A percentile compares a stretch with the other conserved stretches of the same genome.
Evolutionary conservation across 257 asterid species (phyloP).

Genomic region (Catharanthus roseus): DNA sequence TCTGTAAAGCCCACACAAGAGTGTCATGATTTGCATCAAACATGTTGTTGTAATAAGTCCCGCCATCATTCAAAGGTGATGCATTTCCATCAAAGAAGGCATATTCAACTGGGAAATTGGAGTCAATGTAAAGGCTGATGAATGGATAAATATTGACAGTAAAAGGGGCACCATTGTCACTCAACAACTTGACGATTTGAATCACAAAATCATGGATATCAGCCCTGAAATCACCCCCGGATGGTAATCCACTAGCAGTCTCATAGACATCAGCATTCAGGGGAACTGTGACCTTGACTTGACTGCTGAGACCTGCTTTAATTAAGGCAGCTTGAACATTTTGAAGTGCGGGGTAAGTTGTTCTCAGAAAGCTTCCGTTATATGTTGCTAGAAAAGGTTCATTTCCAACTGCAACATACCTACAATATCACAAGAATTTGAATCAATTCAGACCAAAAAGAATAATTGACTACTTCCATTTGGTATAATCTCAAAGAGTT

Average conservation of each 20-base stretch:
- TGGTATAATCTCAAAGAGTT: too few relatives aligned
- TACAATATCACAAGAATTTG: slow-evolving; percentile 8
- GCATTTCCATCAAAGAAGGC: slow-evolving; percentile 77
- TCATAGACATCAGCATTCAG: slow-evolving; percentile 81
- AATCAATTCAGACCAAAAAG: not conserved
- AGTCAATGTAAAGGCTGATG: slow-evolving; percentile 66
- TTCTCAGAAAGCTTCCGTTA: slow-evolving; percentile 46
- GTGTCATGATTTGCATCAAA: slow-evolving; percentile 82
- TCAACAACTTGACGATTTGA: slow-evolving; percentile 50
- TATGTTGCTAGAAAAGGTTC: slow-evolving; percentile 68
- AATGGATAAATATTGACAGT: slow-evolving; percentile 81
- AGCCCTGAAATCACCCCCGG: slow-evolving; percentile 66
- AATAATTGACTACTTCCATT: not conserved
- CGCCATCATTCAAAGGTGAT: slow-evolving; percentile 51
- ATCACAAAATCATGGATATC: slow-evolving; percentile 56
- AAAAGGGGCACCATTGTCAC: slow-evolving; percentile 63
- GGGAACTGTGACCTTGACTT: slow-evolving; percentile 80
- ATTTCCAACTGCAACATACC: slow-evolving; percentile 71
- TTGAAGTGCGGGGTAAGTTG: slow-evolving; percentile 64
- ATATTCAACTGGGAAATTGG: slow-evolving; percentile 66
- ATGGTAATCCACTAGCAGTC: slow-evolving; percentile 47
- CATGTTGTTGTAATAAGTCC: slow-evolving; percentile 61
- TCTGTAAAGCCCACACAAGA: slow-evolving; percentile 68
- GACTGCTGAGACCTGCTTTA: slow-evolving; percentile 68
- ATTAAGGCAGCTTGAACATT: slow-evolving; percentile 78